phyloP scores from a whole-genome alignment of 306 rosid genomes.

The Trifolium pratense region DNA sequence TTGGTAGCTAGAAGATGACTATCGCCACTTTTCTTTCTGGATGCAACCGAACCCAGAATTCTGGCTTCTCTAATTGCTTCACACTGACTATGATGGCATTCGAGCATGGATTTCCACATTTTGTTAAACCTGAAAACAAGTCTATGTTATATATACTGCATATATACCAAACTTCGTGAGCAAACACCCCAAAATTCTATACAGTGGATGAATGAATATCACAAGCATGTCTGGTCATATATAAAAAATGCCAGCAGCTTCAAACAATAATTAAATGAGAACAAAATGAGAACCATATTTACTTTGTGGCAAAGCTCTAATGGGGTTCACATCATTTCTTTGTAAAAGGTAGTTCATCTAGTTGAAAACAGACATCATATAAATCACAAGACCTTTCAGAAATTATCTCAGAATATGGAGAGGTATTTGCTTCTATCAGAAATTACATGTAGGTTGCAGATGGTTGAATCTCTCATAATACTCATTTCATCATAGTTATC shows the following conservation, averaged over 20 bases:
- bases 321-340: conserved; percentile 6
- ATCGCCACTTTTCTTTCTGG: conserved; percentile 72
- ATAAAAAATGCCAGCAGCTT: conserved; percentile 15
- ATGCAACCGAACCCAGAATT: conserved; percentile 77
- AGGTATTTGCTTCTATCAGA: conserved; percentile 18
- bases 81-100: conserved; percentile 83
- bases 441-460: conserved; percentile 1
- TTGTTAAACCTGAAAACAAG: conserved; percentile 64
- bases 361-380: conserved; percentile 6
- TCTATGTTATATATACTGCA: conserved; percentile 20
- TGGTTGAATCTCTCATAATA: not conserved
- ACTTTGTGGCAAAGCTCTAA: conserved; percentile 17
- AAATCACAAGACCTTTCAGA: not conserved
- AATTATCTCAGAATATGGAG: conserved; percentile 20
- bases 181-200: conserved; percentile 21
- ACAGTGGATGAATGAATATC: conserved; percentile 11
- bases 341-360: conserved; percentile 20
- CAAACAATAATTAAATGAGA: too few species aligned
- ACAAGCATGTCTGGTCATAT: not conserved
- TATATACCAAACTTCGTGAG: not conserved
- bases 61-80: conserved; percentile 88
- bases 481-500: conserved; percentile 16
- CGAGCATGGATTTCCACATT: conserved; percentile 98
- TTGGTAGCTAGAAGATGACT: conserved; percentile 70
- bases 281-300: conserved; percentile 20